Conservation (phyloP, 139 green algal genomes). For the Volvox reticuliferus region DNA sequence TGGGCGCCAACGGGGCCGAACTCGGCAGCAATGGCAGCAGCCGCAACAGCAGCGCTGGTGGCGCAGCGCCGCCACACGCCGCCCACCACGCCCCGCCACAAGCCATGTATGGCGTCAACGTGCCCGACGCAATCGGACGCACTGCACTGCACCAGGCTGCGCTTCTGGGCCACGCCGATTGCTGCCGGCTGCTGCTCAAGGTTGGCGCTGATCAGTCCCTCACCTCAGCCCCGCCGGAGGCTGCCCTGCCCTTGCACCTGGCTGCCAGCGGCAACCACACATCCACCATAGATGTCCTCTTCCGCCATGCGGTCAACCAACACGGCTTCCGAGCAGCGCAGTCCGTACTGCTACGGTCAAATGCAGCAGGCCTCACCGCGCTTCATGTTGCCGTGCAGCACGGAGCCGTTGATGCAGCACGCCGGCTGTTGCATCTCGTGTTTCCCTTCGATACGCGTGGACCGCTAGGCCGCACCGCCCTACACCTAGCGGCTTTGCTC, state of each 20-base stretch:
- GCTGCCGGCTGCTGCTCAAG: slow-evolving; percentile 36
- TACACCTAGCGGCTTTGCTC: slow-evolving; percentile 25
- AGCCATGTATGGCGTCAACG: background rate
- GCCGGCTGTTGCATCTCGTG: slow-evolving; percentile 42
- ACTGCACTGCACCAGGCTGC: slow-evolving; percentile 4
- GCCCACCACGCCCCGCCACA: background rate
- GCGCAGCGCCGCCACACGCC: background rate
- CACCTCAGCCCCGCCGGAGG: background rate
- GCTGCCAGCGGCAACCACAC: slow-evolving; percentile 31
- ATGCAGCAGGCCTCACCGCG: slow-evolving; percentile 3
- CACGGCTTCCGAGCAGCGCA: slow-evolving; percentile 27
- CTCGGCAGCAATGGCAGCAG: background rate
- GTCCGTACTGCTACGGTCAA: slow-evolving; percentile 10
- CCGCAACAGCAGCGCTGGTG: background rate
- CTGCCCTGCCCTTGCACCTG: slow-evolving; percentile 30
- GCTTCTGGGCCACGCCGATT: slow-evolving; percentile 7
- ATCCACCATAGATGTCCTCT: background rate
- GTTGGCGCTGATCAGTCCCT: background rate
- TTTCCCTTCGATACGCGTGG: slow-evolving; percentile 45
- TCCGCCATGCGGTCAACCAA: background rate
- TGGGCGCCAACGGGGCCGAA: background rate
- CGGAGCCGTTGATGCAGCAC: slow-evolving; percentile 1
- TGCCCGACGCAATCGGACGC: background rate
- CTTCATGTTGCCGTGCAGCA: slow-evolving; percentile 36
- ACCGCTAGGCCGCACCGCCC: slow-evolving; percentile 18